Evolutionary conservation across 345 rosid genomes (phyloP).

Genomic region (Trapa incisa): DNA sequence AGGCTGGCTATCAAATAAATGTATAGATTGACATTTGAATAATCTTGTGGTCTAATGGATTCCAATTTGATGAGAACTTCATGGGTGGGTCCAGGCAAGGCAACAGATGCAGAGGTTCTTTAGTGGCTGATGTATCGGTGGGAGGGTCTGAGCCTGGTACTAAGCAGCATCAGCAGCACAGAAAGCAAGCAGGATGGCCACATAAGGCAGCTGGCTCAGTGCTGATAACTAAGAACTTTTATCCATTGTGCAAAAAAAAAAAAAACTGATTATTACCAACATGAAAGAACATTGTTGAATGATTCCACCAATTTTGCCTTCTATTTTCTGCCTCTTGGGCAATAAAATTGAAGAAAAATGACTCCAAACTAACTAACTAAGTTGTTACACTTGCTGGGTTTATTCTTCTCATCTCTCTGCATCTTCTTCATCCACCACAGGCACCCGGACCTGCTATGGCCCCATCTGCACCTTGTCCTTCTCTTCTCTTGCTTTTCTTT

Average conservation of each 20-base stretch:
- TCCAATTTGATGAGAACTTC: background rate
- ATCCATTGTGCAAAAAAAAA: too few relatives aligned
- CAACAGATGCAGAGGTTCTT: background rate
- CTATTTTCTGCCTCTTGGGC: too few relatives aligned
- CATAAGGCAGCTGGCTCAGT: conserved; percentile 19
- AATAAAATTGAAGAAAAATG: too few relatives aligned
- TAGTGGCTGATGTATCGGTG: conserved; percentile 6
- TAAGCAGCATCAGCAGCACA: background rate
- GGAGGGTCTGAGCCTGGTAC: conserved; percentile 5
- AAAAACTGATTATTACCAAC: too few relatives aligned
- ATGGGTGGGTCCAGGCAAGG: background rate
- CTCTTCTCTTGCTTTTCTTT: background rate
- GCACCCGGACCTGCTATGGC: too few relatives aligned
- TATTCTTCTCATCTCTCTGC: background rate
- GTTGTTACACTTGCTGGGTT: background rate
- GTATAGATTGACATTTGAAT: too few relatives aligned
- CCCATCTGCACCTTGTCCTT: background rate
- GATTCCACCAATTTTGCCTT: too few relatives aligned
- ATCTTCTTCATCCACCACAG: background rate
- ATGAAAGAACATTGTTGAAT: too few relatives aligned
- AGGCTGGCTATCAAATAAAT: too few relatives aligned
- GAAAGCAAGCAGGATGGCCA: conserved; percentile 15
- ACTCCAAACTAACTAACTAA: too few relatives aligned
- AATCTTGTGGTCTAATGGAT: too few relatives aligned
- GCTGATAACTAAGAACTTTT: conserved; percentile 6